Evolutionary conservation across 2,329 filamentous ascomycete genomes (phyloP).

Genomic region (Hypoxylon sp.): DNA sequence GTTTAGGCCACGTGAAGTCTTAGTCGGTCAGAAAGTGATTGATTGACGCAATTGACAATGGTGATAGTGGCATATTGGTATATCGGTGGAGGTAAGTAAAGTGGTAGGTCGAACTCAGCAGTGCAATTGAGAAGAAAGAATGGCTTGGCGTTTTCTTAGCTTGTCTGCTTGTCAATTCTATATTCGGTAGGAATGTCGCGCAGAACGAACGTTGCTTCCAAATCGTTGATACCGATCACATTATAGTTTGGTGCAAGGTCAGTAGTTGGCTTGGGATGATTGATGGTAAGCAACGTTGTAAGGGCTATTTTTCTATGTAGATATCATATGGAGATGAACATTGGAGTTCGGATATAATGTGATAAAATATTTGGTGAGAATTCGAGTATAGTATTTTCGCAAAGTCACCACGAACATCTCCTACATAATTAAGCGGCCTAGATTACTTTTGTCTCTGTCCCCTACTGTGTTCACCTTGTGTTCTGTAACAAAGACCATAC

Average conservation of each 20-base stretch:
- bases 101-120: constrained; percentile 1
- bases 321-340: background rate
- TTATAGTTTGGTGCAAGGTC: background rate
- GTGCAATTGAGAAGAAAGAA: no score
- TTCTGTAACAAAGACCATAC: no score
- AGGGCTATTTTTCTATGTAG: constrained; percentile 4
- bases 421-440: no score
- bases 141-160: constrained; percentile 14
- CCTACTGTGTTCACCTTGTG: no score
- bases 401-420: constrained; percentile 7
- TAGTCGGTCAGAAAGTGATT: constrained; percentile 7
- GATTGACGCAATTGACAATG: constrained; percentile 18
- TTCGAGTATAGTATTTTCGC: no score
- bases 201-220: constrained; percentile 13
- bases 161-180: constrained; percentile 6
- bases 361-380: constrained; percentile 8
- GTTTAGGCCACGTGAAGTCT: constrained; percentile 20
- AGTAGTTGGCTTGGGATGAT: constrained; percentile 2
- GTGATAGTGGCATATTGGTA: constrained; percentile 15
- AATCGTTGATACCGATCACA: background rate
- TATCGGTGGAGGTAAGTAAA: no score
- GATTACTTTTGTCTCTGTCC: no score
- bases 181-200: constrained; percentile 3
- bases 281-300: constrained; percentile 24
- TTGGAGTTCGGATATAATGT: constrained; percentile 14